These are phyloP conservation scores for Ogataea chonburiensis DNA, from an alignment of 805 yeast genomes.

Conservation along the genomic window DNA sequence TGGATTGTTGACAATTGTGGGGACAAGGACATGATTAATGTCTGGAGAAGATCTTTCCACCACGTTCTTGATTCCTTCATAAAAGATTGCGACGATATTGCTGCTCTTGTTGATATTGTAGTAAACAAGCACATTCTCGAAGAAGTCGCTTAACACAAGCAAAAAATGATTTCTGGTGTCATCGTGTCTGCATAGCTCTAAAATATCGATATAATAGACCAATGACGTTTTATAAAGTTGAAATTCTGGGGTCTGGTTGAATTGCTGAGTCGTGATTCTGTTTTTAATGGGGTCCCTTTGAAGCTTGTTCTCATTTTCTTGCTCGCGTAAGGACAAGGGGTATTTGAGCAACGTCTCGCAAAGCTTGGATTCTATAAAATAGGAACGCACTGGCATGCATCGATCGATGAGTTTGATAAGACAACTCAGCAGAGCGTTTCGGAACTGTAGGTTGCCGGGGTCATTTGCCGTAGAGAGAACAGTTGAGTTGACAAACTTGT, in stretches of 20 bases:
- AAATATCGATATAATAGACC: conserved; percentile 13
- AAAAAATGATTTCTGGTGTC: conserved; percentile 14
- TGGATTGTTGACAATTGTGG: conserved; percentile 9
- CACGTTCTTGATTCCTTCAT: conserved; percentile 19
- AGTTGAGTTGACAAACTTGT: conserved; percentile 10
- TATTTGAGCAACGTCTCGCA: conserved; percentile 16
- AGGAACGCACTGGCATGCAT: conserved; percentile 7
- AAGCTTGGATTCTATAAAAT: conserved; percentile 16
- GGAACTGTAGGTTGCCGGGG: conserved; percentile 6
- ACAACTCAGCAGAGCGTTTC: conserved; percentile 11
- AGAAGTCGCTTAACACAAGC: conserved; percentile 14
- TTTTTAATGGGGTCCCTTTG: conserved; percentile 16
- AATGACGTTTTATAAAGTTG: conserved; percentile 12
- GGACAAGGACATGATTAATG: conserved; percentile 5
- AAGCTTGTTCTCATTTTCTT: conserved; percentile 12
- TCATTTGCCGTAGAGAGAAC: conserved; percentile 9
- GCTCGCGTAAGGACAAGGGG: conserved; percentile 14
- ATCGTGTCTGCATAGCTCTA: conserved; percentile 11
- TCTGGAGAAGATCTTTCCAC: conserved; percentile 5
- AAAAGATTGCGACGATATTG: conserved; percentile 16
- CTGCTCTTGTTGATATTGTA: conserved; percentile 11
- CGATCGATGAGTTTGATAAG: conserved; percentile 14
- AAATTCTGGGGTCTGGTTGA: conserved; percentile 15
- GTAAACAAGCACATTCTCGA: conserved; percentile 12
- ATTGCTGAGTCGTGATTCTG: conserved; percentile 17